Evolutionary conservation across 495 filamentous ascomycete species (phyloP).

Genomic region (Lasiosphaeria miniovina): DNA sequence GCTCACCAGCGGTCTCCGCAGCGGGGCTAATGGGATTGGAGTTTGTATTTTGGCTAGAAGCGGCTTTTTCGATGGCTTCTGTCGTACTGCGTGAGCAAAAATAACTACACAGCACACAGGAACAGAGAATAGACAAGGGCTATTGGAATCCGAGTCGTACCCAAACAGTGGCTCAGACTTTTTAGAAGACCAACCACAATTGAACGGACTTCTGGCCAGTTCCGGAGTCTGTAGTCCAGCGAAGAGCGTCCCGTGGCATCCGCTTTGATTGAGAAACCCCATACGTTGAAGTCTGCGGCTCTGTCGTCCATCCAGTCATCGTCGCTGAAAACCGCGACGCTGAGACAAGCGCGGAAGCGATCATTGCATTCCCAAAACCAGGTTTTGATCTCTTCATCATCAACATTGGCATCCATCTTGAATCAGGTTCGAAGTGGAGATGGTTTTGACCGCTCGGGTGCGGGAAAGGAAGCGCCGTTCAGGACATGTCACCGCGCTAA

Average conservation of each 20-base stretch:
- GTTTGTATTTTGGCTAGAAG: not conserved
- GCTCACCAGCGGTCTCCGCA: not conserved
- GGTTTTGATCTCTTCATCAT: not conserved
- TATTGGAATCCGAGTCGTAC: not conserved
- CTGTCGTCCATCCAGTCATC: conserved; percentile 2
- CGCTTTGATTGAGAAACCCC: not conserved
- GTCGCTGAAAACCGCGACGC: not conserved
- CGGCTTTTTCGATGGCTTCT: not conserved
- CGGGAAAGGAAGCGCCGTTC: too few relatives aligned
- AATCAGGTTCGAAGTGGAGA: not conserved
- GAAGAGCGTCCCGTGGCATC: not conserved
- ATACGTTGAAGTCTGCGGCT: conserved; percentile 2
- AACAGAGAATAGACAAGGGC: not conserved
- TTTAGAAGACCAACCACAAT: not conserved
- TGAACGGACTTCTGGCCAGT: conserved; percentile 1
- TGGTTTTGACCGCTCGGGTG: too few relatives aligned
- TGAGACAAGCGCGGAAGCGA: not conserved
- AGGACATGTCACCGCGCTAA: too few relatives aligned
- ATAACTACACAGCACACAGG: too few relatives aligned
- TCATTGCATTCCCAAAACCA: not conserved
- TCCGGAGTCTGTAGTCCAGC: conserved; percentile 1
- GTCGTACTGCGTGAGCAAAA: not conserved
- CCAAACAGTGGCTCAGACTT: not conserved
- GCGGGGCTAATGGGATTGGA: not conserved
- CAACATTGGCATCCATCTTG: not conserved